phyloP scores from a whole-genome alignment of 306 rosid species.

The Acmispon strigosus region DNA sequence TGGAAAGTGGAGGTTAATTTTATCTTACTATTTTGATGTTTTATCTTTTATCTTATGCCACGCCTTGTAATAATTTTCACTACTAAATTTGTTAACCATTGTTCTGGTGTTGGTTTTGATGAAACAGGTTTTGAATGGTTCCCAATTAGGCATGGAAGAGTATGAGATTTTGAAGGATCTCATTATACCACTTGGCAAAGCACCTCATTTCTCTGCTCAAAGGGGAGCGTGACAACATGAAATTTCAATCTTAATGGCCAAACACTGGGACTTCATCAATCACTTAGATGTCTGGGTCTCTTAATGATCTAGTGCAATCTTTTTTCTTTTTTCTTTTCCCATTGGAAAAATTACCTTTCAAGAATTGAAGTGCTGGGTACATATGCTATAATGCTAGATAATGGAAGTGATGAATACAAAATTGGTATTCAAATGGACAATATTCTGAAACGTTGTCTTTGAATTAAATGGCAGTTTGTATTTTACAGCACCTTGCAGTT shows the following conservation, averaged over 20 bases:
- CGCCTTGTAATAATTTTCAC: not conserved
- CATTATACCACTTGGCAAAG: conserved; percentile 75
- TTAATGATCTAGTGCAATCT: not conserved
- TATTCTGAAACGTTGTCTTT: not conserved
- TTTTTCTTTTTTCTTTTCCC: not conserved
- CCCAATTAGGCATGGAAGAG: conserved; percentile 55
- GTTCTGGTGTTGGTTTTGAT: conserved; percentile 24
- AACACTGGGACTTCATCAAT: not conserved
- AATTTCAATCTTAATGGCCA: not conserved
- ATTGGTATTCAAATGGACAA: not conserved
- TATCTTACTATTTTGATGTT: not conserved
- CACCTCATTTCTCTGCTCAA: conserved; percentile 64
- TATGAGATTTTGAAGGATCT: conserved; percentile 72
- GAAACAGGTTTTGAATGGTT: conserved; percentile 66
- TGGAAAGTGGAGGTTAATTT: conserved; percentile 4
- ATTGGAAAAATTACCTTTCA: not conserved
- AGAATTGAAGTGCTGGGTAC: not conserved
- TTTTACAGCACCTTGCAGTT: not conserved
- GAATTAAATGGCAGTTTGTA: not conserved
- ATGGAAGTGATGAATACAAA: too few relatives aligned
- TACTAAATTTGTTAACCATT: conserved; percentile 1
- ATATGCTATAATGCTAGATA: not conserved
- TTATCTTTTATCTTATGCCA: not conserved
- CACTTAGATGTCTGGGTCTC: not conserved
- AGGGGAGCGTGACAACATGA: conserved; percentile 53